A percentile compares a stretch with the other conserved stretches of the same genome.
Conservation (phyloP, 2,329 filamentous ascomycete species). For the Talaromyces sp. region DNA sequence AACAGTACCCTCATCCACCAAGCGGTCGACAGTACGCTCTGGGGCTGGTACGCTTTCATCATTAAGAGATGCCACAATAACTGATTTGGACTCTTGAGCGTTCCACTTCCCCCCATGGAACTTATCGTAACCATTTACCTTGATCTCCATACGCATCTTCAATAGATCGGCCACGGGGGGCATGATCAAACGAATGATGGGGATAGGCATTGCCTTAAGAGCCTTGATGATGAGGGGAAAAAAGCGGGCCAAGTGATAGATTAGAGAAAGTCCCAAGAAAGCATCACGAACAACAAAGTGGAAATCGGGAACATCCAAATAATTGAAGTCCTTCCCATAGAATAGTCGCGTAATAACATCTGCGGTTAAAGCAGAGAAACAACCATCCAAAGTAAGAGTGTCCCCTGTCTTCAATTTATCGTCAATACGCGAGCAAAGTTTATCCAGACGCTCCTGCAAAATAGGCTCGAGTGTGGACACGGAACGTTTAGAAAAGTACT, state of each 20-base stretch:
- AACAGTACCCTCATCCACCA: conserved; percentile 4
- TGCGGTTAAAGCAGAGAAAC: conserved; percentile 5
- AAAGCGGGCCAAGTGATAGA: conserved; percentile 4
- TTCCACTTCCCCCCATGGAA: background rate
- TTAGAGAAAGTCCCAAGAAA: background rate
- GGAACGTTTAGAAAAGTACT: conserved; percentile 26
- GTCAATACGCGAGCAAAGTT: background rate
- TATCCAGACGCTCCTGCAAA: conserved; percentile 6
- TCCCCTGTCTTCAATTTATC: background rate
- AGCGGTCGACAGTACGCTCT: background rate
- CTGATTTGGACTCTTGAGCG: background rate
- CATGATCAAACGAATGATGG: background rate
- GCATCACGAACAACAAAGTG: background rate
- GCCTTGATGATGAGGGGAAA: background rate
- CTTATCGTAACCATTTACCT: background rate
- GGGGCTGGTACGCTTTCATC: background rate
- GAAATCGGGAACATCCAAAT: background rate
- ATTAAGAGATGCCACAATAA: background rate
- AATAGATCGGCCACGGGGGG: conserved; percentile 5
- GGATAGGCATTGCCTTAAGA: background rate
- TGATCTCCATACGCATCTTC: background rate
- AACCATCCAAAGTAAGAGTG: background rate
- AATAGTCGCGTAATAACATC: conserved; percentile 6
- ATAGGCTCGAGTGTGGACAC: too few relatives aligned
- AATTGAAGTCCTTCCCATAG: background rate